These are phyloP conservation scores for Yamadazyma olivae DNA, from an alignment of 805 yeast genomes.

Conservation along the genomic window DNA sequence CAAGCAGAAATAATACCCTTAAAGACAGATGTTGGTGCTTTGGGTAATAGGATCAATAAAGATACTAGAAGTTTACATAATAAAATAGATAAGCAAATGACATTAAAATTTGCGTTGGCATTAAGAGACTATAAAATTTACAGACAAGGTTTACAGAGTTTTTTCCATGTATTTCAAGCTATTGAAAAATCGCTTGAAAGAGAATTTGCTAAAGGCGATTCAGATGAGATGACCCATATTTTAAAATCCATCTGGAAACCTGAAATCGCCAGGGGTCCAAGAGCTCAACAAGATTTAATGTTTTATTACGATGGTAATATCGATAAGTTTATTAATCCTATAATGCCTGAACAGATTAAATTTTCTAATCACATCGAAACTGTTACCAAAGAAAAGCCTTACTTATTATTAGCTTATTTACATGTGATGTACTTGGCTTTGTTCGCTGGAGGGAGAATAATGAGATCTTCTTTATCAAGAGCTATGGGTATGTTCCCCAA, in stretches of 20 bases:
- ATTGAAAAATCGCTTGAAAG: conserved; percentile 51
- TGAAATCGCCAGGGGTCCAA: conserved; percentile 59
- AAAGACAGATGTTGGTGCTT: conserved; percentile 78
- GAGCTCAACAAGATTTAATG: conserved; percentile 58
- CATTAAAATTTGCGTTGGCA: conserved; percentile 70
- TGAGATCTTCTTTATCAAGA: conserved; percentile 62
- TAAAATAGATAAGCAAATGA: conserved; percentile 64
- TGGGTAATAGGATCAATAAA: conserved; percentile 75
- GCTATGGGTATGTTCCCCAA: conserved; percentile 76
- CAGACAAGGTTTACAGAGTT: conserved; percentile 76
- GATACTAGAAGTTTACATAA: conserved; percentile 68
- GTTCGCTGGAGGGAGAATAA: conserved; percentile 80
- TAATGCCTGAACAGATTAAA: conserved; percentile 58
- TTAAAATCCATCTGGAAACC: conserved; percentile 65
- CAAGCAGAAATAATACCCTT: conserved; percentile 54
- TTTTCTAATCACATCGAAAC: conserved; percentile 59
- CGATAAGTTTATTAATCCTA: conserved; percentile 55
- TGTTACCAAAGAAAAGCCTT: conserved; percentile 60
- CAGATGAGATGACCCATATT: conserved; percentile 40
- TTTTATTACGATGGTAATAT: conserved; percentile 59
- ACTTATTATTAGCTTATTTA: conserved; percentile 71
- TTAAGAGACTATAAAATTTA: conserved; percentile 71
- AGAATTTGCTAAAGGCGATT: conserved; percentile 36
- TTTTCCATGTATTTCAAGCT: conserved; percentile 65
- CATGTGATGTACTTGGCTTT: conserved; percentile 83